Conservation (phyloP, 768 basidiomycete genomes). For the Sistotremastrum suecicum region DNA sequence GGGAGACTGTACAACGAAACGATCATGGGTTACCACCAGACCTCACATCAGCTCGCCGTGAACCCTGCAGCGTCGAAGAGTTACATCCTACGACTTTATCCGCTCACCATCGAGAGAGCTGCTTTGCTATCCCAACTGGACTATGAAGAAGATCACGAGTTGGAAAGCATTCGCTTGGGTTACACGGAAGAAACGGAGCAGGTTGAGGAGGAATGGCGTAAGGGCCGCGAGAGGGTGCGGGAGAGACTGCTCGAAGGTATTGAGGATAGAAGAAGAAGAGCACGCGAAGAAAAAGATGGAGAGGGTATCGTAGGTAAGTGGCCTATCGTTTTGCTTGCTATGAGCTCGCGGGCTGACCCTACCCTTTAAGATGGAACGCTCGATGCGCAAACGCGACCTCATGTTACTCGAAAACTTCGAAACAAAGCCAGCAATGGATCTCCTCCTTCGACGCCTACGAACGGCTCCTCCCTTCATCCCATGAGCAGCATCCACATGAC, state of each 20-base stretch:
- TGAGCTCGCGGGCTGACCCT: conserved; percentile 1
- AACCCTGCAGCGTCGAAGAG: conserved; percentile 51
- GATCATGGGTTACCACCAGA: conserved; percentile 43
- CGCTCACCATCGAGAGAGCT: conserved; percentile 62
- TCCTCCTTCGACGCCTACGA: conserved; percentile 63
- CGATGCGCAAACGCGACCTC: conserved; percentile 63
- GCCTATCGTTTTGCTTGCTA: conserved; percentile 13
- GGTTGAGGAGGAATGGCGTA: conserved; percentile 73
- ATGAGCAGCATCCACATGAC: conserved; percentile 46
- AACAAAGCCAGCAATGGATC: conserved; percentile 62
- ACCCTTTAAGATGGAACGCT: conserved; percentile 44
- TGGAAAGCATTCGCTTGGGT: conserved; percentile 51
- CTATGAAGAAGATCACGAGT: conserved; percentile 52
- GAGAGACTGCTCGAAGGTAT: conserved; percentile 74
- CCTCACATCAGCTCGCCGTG: conserved; percentile 47
- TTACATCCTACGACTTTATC: conserved; percentile 61
- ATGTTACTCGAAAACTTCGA: conserved; percentile 72
- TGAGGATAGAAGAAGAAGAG: conserved; percentile 64
- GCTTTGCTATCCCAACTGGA: conserved; percentile 54
- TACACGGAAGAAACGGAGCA: conserved; percentile 67
- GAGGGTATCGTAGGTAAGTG: conserved; percentile 63
- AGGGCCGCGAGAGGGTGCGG: conserved; percentile 58
- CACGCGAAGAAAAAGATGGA: conserved; percentile 80
- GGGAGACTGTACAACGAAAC: conserved; percentile 49
- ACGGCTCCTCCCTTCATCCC: conserved; percentile 21